These are phyloP conservation scores for Saccharum officinarum DNA, from an alignment of 176 grass and related monocot genomes.

Conservation along the genomic window DNA sequence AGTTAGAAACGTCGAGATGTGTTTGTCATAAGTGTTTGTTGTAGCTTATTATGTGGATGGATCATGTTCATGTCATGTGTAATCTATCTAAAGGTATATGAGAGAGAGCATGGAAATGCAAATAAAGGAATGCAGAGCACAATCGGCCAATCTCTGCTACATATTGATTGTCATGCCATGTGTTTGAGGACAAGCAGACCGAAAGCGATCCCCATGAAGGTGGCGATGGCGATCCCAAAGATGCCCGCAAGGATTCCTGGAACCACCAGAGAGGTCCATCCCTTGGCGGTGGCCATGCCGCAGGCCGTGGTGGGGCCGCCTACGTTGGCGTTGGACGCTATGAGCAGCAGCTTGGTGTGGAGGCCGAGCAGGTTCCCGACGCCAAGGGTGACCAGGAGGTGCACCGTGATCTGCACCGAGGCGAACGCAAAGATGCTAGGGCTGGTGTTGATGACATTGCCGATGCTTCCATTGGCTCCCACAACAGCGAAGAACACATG, in stretches of 20 bases:
- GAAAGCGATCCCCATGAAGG: constrained; percentile 65
- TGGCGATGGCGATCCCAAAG: constrained; percentile 71
- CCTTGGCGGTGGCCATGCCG: constrained; percentile 79
- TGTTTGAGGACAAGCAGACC: constrained; percentile 49
- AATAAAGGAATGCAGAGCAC: background rate
- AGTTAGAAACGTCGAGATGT: too few species aligned
- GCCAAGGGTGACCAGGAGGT: constrained; percentile 65
- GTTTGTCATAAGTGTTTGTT: background rate
- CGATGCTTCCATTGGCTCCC: constrained; percentile 72
- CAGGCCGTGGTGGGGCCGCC: constrained; percentile 86
- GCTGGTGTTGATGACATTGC: constrained; percentile 67
- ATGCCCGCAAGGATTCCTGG: constrained; percentile 81
- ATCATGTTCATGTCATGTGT: background rate
- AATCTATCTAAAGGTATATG: too few species aligned
- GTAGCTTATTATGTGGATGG: background rate
- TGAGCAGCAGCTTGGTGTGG: constrained; percentile 57
- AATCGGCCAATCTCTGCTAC: background rate
- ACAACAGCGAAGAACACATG: constrained; percentile 85
- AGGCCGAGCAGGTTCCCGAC: constrained; percentile 56
- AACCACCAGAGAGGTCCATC: constrained; percentile 68
- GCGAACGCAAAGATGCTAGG: constrained; percentile 68
- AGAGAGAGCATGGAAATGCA: too few species aligned
- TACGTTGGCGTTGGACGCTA: constrained; percentile 74
- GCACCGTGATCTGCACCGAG: constrained; percentile 60
- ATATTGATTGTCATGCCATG: background rate